Evolutionary conservation across 208 protist species (phyloP).

Genomic region (Trypanosoma congolense): DNA sequence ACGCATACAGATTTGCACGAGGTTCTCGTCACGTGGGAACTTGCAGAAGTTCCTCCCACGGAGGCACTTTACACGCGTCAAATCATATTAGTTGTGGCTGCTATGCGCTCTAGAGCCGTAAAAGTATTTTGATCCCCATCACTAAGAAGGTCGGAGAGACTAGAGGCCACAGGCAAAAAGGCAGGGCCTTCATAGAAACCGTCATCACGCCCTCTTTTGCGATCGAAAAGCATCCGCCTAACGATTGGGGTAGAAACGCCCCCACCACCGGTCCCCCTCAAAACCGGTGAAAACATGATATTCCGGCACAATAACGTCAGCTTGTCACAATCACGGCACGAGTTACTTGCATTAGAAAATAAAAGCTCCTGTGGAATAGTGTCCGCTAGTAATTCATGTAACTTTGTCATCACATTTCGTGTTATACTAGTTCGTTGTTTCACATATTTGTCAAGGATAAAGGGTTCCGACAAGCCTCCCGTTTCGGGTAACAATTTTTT

Average conservation of each 20-base stretch:
- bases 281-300: slow-evolving; percentile 33
- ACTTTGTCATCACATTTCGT: slow-evolving; percentile 9
- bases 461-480: slow-evolving; percentile 14
- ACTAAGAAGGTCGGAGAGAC: slow-evolving; percentile 18
- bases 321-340: slow-evolving; percentile 71
- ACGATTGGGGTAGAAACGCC: slow-evolving; percentile 15
- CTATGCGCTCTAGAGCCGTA: slow-evolving; percentile 22
- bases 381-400: slow-evolving; percentile 31
- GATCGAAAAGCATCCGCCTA: slow-evolving; percentile 34
- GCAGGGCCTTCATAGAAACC: slow-evolving; percentile 23
- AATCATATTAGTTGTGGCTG: slow-evolving; percentile 1
- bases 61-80: background rate
- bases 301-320: slow-evolving; percentile 57
- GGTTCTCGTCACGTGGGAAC: too few species aligned
- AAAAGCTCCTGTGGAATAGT: slow-evolving; percentile 57
- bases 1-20: too few species aligned
- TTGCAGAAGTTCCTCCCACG: too few species aligned
- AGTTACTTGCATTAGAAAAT: slow-evolving; percentile 47
- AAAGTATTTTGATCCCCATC: slow-evolving; percentile 12
- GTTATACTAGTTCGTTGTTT: slow-evolving; percentile 19
- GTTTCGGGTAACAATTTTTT: slow-evolving; percentile 1
- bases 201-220: slow-evolving; percentile 37
- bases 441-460: slow-evolving; percentile 4
- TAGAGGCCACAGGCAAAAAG: slow-evolving; percentile 22
- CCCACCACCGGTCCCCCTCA: background rate